Base-by-base conservation (phyloP, 1,284 basidiomycete genomes). In the Thelephora terrestris region DNA sequence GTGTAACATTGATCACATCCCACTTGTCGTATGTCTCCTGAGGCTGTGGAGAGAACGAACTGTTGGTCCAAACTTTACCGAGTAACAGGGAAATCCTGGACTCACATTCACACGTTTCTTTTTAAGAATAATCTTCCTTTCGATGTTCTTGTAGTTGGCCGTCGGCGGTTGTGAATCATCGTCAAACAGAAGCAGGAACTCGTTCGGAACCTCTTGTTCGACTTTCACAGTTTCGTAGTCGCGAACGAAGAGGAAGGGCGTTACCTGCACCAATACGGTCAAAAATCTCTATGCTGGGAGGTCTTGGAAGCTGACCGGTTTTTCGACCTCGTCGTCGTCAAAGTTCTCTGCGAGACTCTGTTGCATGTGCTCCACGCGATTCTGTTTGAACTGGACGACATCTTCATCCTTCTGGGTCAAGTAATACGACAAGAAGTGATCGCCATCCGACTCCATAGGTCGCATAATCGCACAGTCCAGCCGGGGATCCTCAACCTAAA, bases 371-470 rank as follows among this genome's bases (percentile, higher is more conserved):
- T 54, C 53, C 14, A 58, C 45, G 7, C 62, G 53, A n/a, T 57
- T 55, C 25, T 57, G 47, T 52, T 64, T 61, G 53, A 65, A 61
- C 35, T 61, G 50, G 14, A 64, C 47, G 5, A 62, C 64, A 7
- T 55, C 55, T 23, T 81, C 81, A 57, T 92, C 89, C 48, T 90
- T 83, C 57, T 78, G 73, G 1, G 90, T 87, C 12, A 94, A 74
- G 58, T 91, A 94, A 63, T 89, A 94, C n/a, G 88, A 81, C 50
- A 95, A 68, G 71, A 91, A 87, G 48, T 88, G 85, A 59, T 92
- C 87, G 23, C 89, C 86, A 46, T 88, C 85, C 1, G 86, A 82
- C 60, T 85, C 81, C 75, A 91, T 85, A 0, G 92, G 90, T 34
- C 91, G 79, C 46, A 95, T 70, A 52, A 95, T 80, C 10, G 90